A percentile compares a stretch with the other conserved stretches of the same genome.
phyloP scores from a whole-genome alignment of 2,329 filamentous ascomycete species.

The Myriosclerotinia scirpicola region DNA sequence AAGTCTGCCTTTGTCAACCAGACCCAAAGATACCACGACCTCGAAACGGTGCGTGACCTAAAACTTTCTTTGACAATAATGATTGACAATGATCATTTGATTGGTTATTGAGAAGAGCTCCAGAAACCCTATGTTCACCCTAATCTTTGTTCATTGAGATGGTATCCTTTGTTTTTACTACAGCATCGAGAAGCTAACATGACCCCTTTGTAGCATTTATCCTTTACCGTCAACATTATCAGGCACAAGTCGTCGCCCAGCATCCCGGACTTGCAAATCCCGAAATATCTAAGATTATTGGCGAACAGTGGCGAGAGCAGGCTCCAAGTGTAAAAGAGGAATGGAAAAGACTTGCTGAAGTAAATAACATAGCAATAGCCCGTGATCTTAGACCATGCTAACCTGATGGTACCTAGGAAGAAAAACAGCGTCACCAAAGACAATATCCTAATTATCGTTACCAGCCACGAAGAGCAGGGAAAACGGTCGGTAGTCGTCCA shows the following conservation, averaged over 20 bases:
- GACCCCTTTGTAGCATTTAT: conserved; percentile 75
- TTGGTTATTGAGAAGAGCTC: conserved; percentile 26
- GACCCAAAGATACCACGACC: conserved; percentile 71
- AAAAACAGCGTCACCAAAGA: conserved; percentile 83
- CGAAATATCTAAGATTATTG: conserved; percentile 96
- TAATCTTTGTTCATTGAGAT: conserved; percentile 31
- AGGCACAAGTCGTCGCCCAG: conserved; percentile 75
- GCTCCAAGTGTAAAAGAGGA: conserved; percentile 71
- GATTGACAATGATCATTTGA: conserved; percentile 29
- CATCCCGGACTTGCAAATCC: conserved; percentile 92
- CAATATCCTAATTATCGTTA: conserved; percentile 95
- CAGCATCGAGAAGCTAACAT: conserved; percentile 37
- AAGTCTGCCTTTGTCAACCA: conserved; percentile 68
- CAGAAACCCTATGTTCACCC: conserved; percentile 21
- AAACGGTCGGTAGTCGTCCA: conserved; percentile 32
- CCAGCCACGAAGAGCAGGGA: conserved; percentile 58
- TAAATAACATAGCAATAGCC: conserved; percentile 40
- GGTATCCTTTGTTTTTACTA: conserved; percentile 31
- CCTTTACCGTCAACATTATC: conserved; percentile 90
- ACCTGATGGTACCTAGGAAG: conserved; percentile 55
- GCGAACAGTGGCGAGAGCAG: conserved; percentile 79
- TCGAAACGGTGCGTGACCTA: conserved; percentile 61
- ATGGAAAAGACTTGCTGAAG: conserved; percentile 89
- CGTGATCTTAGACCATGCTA: neutral
- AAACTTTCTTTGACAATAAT: conserved; percentile 30